Base-by-base conservation (phyloP, 2,329 filamentous ascomycete genomes). In the Fusarium heterosporum region DNA sequence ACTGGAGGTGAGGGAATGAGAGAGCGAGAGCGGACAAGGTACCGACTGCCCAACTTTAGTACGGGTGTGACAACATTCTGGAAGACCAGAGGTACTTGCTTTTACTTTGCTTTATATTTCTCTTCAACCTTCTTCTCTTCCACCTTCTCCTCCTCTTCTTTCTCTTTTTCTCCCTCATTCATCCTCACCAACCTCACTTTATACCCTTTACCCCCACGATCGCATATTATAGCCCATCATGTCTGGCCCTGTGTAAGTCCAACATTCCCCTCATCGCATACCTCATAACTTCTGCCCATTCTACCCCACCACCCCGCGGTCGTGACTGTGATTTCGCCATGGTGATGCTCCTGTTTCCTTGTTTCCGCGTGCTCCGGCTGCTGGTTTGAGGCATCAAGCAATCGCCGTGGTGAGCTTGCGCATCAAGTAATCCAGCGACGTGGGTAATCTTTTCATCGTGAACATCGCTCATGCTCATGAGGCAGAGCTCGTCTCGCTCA, bases 401-500 rank as follows among this genome's bases (percentile, higher is more conserved):
- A 55, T 52, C 26, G 47, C 61, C 56, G 64, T 51, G 57, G 29
- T 69, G 64, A 56, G 49, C 51, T 49, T 53, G 57, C 50, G 38
- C 42, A 54, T 62, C 51, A 54, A 47, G 49, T 48, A 34, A 29
- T 42, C 29, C n/a, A 22, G 22, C n/a, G 16, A 45, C 17, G 48
- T 17, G 48, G 34, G 49, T 39, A 40, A 30, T 34, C 19, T 39
- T 38, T 48, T n/a, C 48, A 40, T 69, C 75, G 72, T 72, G 70
- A 59, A 66, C 73, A 75, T 75, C 76, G 78, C 77, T 79, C 75
- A 78, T 79, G 66, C 49, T 64, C 72, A 72, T 68, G 74, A 74
- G 64, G 69, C 83, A 92, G 90, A 84, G 89, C 89, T 81, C 90
- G 90, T 82, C 86, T 93, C 76, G 89, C 89, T 79, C 89, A 86